Evolutionary conservation across 306 rosid genomes (phyloP).

Genomic region (Begonia peltatifolia): DNA sequence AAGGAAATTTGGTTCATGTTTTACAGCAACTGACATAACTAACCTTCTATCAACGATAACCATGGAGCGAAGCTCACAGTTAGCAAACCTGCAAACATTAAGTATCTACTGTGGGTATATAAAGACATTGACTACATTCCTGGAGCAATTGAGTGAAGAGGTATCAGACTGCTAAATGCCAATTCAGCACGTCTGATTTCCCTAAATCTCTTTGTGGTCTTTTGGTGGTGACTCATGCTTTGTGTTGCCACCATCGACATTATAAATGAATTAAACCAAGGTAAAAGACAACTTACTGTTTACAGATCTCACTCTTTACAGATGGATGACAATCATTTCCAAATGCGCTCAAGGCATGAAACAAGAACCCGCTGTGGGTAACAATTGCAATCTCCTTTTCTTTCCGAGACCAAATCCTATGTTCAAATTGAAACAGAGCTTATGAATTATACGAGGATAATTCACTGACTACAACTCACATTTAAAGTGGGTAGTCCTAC

Average conservation of each 20-base stretch:
- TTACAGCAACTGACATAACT: conserved; percentile 11
- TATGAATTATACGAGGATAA: too few relatives aligned
- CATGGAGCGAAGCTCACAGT: conserved; percentile 85
- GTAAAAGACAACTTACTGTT: conserved; percentile 4
- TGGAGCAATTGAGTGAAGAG: too few relatives aligned
- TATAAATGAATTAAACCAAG: background rate
- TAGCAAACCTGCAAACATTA: conserved; percentile 50
- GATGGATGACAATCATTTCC: conserved; percentile 77
- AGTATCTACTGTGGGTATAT: too few relatives aligned
- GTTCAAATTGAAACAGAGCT: too few relatives aligned
- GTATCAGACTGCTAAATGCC: too few relatives aligned
- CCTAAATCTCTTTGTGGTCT: too few relatives aligned
- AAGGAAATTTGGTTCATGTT: background rate
- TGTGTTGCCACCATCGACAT: background rate
- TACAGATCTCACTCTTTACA: conserved; percentile 45
- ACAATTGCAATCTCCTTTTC: conserved; percentile 86
- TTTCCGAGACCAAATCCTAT: conserved; percentile 91
- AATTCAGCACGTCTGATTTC: too few relatives aligned
- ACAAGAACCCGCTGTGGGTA: conserved; percentile 64
- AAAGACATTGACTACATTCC: background rate
- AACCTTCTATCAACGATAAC: conserved; percentile 65
- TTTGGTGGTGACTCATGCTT: background rate
- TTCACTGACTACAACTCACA: too few relatives aligned
- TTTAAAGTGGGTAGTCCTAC: too few relatives aligned
- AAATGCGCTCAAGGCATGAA: conserved; percentile 49